Percentiles rank a stretch among this genome's conserved stretches.
Conservation (phyloP, 2,329 filamentous ascomycete genomes). For the Diaporthe nobilis region DNA sequence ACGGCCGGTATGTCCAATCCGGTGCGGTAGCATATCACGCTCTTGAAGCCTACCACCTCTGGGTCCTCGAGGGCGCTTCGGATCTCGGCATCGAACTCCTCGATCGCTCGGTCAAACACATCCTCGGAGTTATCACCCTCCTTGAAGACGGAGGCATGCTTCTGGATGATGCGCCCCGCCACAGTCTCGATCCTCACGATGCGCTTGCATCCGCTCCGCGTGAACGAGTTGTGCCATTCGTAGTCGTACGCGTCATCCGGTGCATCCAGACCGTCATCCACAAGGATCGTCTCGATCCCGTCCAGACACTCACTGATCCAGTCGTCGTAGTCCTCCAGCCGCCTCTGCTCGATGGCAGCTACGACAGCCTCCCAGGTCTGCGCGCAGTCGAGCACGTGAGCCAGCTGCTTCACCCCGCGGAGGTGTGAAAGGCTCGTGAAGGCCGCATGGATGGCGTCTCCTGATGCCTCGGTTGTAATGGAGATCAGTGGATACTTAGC, state of each 20-base stretch:
- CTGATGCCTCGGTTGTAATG: slow-evolving; percentile 81
- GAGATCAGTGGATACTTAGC: slow-evolving; percentile 65
- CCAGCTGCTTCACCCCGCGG: slow-evolving; percentile 78
- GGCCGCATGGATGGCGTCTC: slow-evolving; percentile 74
- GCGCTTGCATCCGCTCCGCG: slow-evolving; percentile 74
- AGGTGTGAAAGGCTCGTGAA: slow-evolving; percentile 76
- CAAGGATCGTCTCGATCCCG: slow-evolving; percentile 80
- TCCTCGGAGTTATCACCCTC: slow-evolving; percentile 56
- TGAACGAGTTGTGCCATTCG: slow-evolving; percentile 76
- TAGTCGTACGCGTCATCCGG: slow-evolving; percentile 70
- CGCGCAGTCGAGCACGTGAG: slow-evolving; percentile 73
- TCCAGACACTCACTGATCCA: slow-evolving; percentile 76
- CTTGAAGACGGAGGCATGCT: slow-evolving; percentile 53
- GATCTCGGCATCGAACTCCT: slow-evolving; percentile 67
- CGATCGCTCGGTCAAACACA: slow-evolving; percentile 60
- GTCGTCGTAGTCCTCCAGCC: slow-evolving; percentile 62
- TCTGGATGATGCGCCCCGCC: slow-evolving; percentile 73
- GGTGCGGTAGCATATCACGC: slow-evolving; percentile 84
- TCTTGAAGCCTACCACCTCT: slow-evolving; percentile 85
- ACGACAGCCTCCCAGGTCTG: slow-evolving; percentile 72
- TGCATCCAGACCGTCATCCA: slow-evolving; percentile 81
- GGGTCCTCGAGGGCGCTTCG: slow-evolving; percentile 71
- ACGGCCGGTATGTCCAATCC: slow-evolving; percentile 72
- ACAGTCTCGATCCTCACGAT: slow-evolving; percentile 85
- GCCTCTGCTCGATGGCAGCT: slow-evolving; percentile 58